These are phyloP conservation scores for Trapa bicornis DNA, from an alignment of 345 rosid species.

Conservation along the genomic window DNA sequence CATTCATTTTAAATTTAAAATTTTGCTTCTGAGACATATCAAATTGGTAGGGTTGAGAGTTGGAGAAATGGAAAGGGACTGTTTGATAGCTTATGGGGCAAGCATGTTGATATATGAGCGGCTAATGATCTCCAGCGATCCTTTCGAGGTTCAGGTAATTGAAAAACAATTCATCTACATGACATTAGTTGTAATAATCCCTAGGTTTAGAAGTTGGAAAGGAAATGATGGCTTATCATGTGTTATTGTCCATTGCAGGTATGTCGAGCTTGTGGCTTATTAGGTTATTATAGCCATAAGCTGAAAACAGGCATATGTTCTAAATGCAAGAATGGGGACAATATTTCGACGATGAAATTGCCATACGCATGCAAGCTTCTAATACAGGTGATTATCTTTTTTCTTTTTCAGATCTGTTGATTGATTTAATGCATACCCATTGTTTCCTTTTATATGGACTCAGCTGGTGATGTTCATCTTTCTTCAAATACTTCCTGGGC, in stretches of 20 bases:
- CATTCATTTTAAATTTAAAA: neutral
- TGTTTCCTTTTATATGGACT: neutral
- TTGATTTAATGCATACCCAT: neutral
- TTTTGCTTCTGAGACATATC: neutral
- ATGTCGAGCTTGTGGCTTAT: slow-evolving; percentile 70
- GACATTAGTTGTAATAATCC: neutral
- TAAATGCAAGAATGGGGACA: slow-evolving; percentile 66
- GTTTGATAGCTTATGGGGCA: slow-evolving; percentile 93
- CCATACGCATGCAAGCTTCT: slow-evolving; percentile 97
- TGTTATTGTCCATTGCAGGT: slow-evolving; percentile 34
- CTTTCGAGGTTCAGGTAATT: slow-evolving; percentile 83
- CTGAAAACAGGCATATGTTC: slow-evolving; percentile 66
- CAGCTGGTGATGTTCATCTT: neutral
- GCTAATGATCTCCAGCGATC: slow-evolving; percentile 89
- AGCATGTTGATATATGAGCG: slow-evolving; percentile 86
- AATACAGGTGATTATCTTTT: slow-evolving; percentile 40
- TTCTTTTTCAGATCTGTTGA: no score
- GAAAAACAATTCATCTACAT: neutral
- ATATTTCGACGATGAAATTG: slow-evolving; percentile 67
- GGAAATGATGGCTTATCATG: neutral
- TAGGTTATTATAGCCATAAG: slow-evolving; percentile 80
- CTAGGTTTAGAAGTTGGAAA: neutral
- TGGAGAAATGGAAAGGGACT: slow-evolving; percentile 98
- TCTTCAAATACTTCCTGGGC: neutral
- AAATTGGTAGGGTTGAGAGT: slow-evolving; percentile 72